A percentile compares a stretch with the other conserved stretches of the same genome.
These are phyloP conservation scores for Tulasnella calospora DNA, from an alignment of 768 basidiomycete genomes.

Conservation along the genomic window DNA sequence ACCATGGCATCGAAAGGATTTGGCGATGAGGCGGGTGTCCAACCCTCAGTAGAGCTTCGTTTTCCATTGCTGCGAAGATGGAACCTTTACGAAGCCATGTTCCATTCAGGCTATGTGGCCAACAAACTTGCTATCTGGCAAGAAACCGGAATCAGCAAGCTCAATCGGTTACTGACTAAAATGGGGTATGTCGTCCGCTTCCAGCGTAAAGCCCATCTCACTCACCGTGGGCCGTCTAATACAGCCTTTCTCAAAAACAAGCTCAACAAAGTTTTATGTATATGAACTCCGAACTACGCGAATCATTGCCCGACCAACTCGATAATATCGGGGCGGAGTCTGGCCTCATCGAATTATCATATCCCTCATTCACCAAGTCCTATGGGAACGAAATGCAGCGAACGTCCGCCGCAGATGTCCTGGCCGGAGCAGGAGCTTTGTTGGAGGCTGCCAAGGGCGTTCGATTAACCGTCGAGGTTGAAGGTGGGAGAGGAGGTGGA, in stretches of 20 bases:
- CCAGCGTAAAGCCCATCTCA: background rate
- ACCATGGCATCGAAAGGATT: constrained; percentile 36
- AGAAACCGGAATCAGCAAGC: constrained; percentile 80
- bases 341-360: constrained; percentile 86
- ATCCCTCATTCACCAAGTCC: constrained; percentile 88
- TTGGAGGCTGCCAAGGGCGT: constrained; percentile 88
- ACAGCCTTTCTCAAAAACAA: constrained; percentile 86
- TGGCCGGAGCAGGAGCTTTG: constrained; percentile 82
- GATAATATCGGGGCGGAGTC: constrained; percentile 91
- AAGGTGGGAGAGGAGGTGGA: constrained; percentile 83
- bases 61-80: constrained; percentile 96
- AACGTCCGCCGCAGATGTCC: constrained; percentile 85
- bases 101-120: constrained; percentile 93
- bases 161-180: constrained; percentile 91
- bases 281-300: constrained; percentile 95
- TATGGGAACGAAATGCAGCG: constrained; percentile 87
- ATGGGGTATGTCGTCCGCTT: constrained; percentile 73
- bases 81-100: constrained; percentile 98
- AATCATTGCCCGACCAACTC: constrained; percentile 69
- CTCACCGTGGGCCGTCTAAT: background rate
- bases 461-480: constrained; percentile 83
- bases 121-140: constrained; percentile 95
- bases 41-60: constrained; percentile 80
- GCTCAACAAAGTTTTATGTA: constrained; percentile 90
- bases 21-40: constrained; percentile 80